Conservation (phyloP, 164 flowering plant genomes). For the Vitis rupestris region DNA sequence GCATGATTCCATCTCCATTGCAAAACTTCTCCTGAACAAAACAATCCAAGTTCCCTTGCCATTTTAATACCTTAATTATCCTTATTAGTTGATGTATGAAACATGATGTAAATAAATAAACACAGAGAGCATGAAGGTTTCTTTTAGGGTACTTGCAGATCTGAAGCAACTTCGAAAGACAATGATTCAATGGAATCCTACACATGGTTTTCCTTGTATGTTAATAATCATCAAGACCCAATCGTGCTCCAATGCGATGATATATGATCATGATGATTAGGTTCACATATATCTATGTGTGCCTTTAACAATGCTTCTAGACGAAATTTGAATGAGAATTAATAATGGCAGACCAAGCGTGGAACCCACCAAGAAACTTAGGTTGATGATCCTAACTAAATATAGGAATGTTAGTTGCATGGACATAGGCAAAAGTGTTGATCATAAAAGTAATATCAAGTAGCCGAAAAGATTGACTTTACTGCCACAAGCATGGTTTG, state of each 20-base stretch:
- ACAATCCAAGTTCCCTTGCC: no score
- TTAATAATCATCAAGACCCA: no score
- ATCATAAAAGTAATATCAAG: slow-evolving; percentile 20
- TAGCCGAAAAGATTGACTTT: slow-evolving; percentile 63
- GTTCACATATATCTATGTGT: slow-evolving; percentile 7
- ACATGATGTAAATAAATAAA: no score
- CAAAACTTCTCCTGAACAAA: slow-evolving; percentile 4
- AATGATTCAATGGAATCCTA: no score
- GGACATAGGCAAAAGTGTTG: slow-evolving; percentile 9
- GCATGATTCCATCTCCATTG: slow-evolving; percentile 51
- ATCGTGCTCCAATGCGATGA: no score
- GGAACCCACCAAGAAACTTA: slow-evolving; percentile 13
- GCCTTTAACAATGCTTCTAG: background rate
- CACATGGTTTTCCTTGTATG: no score
- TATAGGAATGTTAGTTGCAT: slow-evolving; percentile 3
- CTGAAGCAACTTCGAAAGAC: no score
- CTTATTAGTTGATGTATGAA: no score
- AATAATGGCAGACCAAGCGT: slow-evolving; percentile 13
- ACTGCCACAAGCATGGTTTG: slow-evolving; percentile 32
- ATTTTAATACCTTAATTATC: no score
- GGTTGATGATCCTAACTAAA: background rate
- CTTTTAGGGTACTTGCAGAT: no score
- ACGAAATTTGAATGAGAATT: background rate
- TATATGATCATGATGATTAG: no score
- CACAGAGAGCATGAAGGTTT: no score